Evolutionary conservation across 768 basidiomycete genomes (phyloP).

Genomic region (Rhodotorula kratochvilovae): DNA sequence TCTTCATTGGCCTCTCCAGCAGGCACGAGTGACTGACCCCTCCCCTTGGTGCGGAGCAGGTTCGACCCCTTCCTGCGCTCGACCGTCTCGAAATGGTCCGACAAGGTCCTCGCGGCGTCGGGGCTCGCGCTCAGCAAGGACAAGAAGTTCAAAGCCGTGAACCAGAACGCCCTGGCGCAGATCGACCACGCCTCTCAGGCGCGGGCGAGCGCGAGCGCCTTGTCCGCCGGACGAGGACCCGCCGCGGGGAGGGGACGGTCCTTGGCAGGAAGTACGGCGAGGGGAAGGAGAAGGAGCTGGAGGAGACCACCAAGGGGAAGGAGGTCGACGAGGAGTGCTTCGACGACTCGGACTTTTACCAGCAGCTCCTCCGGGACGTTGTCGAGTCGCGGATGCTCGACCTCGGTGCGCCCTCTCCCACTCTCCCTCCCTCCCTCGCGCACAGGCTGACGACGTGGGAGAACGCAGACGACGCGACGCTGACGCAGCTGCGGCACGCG

Average conservation of each 20-base stretch:
- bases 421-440: not conserved
- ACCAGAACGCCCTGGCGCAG: slow-evolving; percentile 48
- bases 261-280: slow-evolving; percentile 52
- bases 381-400: slow-evolving; percentile 61
- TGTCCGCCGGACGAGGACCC: slow-evolving; percentile 61
- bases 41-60: not conserved
- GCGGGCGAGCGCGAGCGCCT: slow-evolving; percentile 48
- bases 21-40: too few species aligned
- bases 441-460: not conserved
- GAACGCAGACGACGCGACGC: slow-evolving; percentile 40
- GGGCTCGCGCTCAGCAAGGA: slow-evolving; percentile 61
- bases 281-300: slow-evolving; percentile 15
- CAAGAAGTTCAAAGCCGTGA: slow-evolving; percentile 55
- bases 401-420: slow-evolving; percentile 25
- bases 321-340: slow-evolving; percentile 52
- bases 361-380: slow-evolving; percentile 81
- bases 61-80: slow-evolving; percentile 63
- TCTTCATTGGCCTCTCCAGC: not conserved
- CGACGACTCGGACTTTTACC: slow-evolving; percentile 91
- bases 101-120: slow-evolving; percentile 88
- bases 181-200: slow-evolving; percentile 39
- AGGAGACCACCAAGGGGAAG: slow-evolving; percentile 28
- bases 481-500: slow-evolving; percentile 35
- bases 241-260: slow-evolving; percentile 50
- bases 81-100: slow-evolving; percentile 88